These are phyloP conservation scores for Magnaporthiopsis incrustans DNA, from an alignment of 2,329 filamentous ascomycete genomes.

Conservation along the genomic window DNA sequence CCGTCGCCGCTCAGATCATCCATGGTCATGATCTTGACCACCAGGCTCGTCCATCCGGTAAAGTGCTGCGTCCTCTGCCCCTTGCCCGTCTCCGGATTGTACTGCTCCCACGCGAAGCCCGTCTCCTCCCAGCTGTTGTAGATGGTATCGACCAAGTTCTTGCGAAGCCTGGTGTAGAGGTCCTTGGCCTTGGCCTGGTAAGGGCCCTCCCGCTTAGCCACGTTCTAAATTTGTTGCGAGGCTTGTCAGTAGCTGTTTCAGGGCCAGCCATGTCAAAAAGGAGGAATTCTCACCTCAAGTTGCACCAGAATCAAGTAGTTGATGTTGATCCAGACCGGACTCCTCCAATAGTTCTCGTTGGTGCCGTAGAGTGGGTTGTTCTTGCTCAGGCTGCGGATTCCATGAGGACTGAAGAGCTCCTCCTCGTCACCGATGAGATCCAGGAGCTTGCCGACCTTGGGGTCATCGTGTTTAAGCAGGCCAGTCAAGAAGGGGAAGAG, in stretches of 20 bases:
- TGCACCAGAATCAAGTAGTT: slow-evolving; percentile 82
- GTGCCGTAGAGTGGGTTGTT: slow-evolving; percentile 78
- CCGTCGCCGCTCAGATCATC: slow-evolving; percentile 48
- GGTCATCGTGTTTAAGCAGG: slow-evolving; percentile 64
- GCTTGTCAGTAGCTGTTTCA: background rate
- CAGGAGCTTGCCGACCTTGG: slow-evolving; percentile 65
- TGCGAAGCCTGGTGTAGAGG: slow-evolving; percentile 69
- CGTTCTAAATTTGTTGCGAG: slow-evolving; percentile 36
- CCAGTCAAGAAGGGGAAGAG: slow-evolving; percentile 89
- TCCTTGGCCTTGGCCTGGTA: slow-evolving; percentile 60
- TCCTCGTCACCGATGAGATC: slow-evolving; percentile 73
- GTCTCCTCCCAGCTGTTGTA: slow-evolving; percentile 83
- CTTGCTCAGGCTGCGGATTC: slow-evolving; percentile 84
- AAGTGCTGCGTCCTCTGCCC: slow-evolving; percentile 98
- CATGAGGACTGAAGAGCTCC: slow-evolving; percentile 82
- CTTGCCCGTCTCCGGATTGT: slow-evolving; percentile 83
- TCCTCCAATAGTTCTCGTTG: slow-evolving; percentile 94
- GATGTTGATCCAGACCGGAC: slow-evolving; percentile 91
- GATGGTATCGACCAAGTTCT: slow-evolving; percentile 82
- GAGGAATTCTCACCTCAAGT: slow-evolving; percentile 49
- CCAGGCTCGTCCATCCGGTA: slow-evolving; percentile 96
- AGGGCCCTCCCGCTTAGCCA: slow-evolving; percentile 59
- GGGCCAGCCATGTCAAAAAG: background rate
- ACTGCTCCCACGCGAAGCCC: slow-evolving; percentile 98
- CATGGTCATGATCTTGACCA: slow-evolving; percentile 97